phyloP scores from a whole-genome alignment of 176 grass and related monocot species.

The Puccinellia tenuiflora region DNA sequence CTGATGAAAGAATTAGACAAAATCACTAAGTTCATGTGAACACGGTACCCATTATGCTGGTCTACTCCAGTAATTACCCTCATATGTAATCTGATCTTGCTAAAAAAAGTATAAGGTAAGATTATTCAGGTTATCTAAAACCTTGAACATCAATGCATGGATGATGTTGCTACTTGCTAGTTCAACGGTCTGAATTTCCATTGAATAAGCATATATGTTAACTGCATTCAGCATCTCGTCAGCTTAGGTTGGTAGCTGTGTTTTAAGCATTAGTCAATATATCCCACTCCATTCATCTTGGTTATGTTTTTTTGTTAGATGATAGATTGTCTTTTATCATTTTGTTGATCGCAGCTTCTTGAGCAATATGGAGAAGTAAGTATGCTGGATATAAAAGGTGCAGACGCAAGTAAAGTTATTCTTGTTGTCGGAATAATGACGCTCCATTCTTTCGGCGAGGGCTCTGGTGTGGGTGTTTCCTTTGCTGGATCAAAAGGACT shows the following conservation, averaged over 20 bases:
- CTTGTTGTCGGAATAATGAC: constrained; percentile 99
- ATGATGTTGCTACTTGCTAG: not conserved
- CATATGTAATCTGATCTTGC: not conserved
- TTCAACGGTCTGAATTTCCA: constrained; percentile 13
- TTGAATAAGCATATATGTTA: not conserved
- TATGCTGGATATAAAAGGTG: constrained; percentile 98
- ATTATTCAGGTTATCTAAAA: not conserved
- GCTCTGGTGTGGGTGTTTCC: constrained; percentile 96
- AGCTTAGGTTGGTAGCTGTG: not conserved
- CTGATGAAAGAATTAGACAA: not conserved
- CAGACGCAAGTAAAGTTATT: constrained; percentile 99
- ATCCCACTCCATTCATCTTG: not conserved
- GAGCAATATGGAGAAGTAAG: constrained; percentile 96
- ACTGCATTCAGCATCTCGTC: constrained; percentile 2
- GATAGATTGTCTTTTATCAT: not conserved
- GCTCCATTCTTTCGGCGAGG: constrained; percentile 97
- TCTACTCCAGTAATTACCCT: not conserved
- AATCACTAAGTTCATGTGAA: constrained; percentile 1
- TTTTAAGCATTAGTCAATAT: not conserved
- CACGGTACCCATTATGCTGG: not conserved
- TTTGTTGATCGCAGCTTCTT: constrained; percentile 54
- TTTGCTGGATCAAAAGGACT: constrained; percentile 93
- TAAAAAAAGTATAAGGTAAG: not conserved
- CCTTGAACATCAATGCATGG: not conserved
- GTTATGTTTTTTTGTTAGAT: constrained; percentile 12